A percentile compares a stretch with the other conserved stretches of the same genome.
phyloP scores from a whole-genome alignment of 2,329 filamentous ascomycete species.

The Apiospora phragmitis region DNA sequence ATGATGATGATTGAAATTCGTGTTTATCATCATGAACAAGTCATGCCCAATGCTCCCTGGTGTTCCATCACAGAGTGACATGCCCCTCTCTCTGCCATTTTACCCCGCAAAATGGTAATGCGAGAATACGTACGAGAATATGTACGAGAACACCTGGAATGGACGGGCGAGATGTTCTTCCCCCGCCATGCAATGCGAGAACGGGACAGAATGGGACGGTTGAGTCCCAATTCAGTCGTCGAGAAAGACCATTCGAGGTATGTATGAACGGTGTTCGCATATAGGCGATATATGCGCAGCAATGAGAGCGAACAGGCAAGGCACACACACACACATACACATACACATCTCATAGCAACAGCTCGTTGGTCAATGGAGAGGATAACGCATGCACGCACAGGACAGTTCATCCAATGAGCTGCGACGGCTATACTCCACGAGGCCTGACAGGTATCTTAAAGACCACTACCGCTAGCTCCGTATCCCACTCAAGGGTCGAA shows the following conservation, averaged over 20 bases:
- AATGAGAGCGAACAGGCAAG: background rate
- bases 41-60: background rate
- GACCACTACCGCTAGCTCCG: background rate
- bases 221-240: background rate
- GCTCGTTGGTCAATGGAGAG: background rate
- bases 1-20: background rate
- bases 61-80: background rate
- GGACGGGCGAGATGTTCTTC: background rate
- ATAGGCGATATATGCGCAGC: background rate
- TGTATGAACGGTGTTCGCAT: background rate
- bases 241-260: background rate
- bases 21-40: background rate
- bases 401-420: background rate
- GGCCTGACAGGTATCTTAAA: background rate
- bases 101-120: conserved; percentile 5
- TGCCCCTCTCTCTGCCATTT: background rate
- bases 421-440: background rate
- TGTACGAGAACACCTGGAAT: background rate
- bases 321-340: background rate
- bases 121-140: no score
- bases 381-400: background rate
- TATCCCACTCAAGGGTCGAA: background rate
- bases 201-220: conserved; percentile 1
- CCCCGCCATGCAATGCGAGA: background rate
- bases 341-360: no score